These are phyloP conservation scores for Centrapalus pauciflorus DNA, from an alignment of 129 eudicot genomes.

Conservation along the genomic window DNA sequence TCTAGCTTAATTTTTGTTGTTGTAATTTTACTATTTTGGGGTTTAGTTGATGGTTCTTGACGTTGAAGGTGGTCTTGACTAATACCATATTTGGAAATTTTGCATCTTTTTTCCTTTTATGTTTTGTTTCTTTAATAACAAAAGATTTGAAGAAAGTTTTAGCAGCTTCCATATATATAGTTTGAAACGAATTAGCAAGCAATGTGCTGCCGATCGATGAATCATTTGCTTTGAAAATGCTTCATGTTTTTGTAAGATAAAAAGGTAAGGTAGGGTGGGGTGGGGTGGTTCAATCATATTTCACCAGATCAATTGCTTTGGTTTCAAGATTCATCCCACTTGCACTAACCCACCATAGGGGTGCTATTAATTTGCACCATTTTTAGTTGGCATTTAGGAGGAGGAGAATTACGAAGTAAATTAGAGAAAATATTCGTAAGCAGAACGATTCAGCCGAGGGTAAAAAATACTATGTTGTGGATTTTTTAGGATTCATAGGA, in stretches of 20 bases:
- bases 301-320: conserved; percentile 12
- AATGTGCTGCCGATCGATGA: not conserved
- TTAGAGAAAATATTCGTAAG: no score
- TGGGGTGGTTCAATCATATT: conserved; percentile 20
- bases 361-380: no score
- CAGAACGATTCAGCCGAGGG: no score
- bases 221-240: not conserved
- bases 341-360: no score
- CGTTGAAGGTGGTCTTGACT: conserved; percentile 3
- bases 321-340: conserved; percentile 21
- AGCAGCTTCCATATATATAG: not conserved
- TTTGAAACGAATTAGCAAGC: not conserved
- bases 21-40: conserved; percentile 14
- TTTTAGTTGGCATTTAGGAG: no score
- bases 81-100: conserved; percentile 1
- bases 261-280: no score
- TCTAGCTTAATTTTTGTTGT: conserved; percentile 22
- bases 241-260: not conserved
- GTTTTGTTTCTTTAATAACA: not conserved
- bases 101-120: not conserved
- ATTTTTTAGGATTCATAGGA: no score
- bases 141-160: not conserved
- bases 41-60: conserved; percentile 16
- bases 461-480: no score
- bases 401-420: no score